phyloP scores from a whole-genome alignment of 805 yeast genomes.

The Candida pseudofarinosa region DNA sequence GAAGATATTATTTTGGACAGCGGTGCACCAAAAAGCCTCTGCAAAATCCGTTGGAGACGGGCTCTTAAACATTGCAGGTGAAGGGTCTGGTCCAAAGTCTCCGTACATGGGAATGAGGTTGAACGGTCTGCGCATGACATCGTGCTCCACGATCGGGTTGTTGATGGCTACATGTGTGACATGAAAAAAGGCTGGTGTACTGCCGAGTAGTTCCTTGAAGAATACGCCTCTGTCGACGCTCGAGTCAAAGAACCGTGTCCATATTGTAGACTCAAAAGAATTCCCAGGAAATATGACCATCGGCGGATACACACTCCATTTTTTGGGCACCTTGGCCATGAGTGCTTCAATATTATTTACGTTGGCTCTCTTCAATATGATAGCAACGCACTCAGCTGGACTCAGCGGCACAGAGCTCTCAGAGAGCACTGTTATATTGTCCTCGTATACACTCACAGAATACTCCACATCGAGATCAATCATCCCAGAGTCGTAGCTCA shows the following conservation, averaged over 20 bases:
- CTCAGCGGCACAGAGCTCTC: neutral
- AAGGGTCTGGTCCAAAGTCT: constrained; percentile 52
- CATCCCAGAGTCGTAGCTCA: neutral
- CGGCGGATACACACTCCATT: constrained; percentile 66
- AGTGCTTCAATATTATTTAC: neutral
- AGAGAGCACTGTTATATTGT: neutral
- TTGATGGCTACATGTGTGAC: constrained; percentile 67
- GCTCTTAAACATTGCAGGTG: constrained; percentile 15
- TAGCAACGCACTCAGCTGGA: neutral
- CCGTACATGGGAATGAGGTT: constrained; percentile 60
- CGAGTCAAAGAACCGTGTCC: constrained; percentile 19
- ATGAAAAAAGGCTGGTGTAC: constrained; percentile 13
- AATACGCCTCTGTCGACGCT: constrained; percentile 8
- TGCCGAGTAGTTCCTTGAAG: constrained; percentile 13
- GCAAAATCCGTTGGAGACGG: constrained; percentile 45
- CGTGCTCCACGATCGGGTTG: constrained; percentile 56
- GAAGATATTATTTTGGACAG: constrained; percentile 65
- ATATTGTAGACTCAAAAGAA: constrained; percentile 38
- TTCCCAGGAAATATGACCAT: constrained; percentile 53
- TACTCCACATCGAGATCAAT: neutral
- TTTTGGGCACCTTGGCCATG: constrained; percentile 37
- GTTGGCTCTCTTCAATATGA: neutral
- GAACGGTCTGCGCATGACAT: constrained; percentile 62
- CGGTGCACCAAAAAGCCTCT: constrained; percentile 66
- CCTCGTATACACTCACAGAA: neutral